Evolutionary conservation across 2,329 filamentous ascomycete species (phyloP).

Genomic region (Epichloe uncinata): DNA sequence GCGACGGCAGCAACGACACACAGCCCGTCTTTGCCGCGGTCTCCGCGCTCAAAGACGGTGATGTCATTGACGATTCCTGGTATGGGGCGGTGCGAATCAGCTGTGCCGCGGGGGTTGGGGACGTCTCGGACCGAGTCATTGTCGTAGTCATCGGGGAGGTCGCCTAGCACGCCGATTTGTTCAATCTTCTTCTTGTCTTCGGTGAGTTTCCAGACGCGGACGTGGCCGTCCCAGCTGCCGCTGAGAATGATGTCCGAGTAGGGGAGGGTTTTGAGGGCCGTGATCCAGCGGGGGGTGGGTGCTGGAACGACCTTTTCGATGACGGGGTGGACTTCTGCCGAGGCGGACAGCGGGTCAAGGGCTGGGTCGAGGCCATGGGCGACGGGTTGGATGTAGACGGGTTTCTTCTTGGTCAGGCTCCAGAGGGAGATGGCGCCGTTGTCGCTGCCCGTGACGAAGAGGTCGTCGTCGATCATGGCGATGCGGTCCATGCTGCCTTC

Average conservation of each 20-base stretch:
- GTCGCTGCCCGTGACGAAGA: constrained; percentile 87
- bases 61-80: constrained; percentile 82
- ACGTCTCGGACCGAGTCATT: constrained; percentile 13
- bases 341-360: constrained; percentile 53
- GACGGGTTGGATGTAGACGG: constrained; percentile 62
- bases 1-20: constrained; percentile 78
- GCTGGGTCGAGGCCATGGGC: constrained; percentile 77
- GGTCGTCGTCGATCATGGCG: constrained; percentile 75
- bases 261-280: constrained; percentile 71
- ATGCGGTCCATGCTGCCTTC: constrained; percentile 87
- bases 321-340: constrained; percentile 55
- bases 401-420: constrained; percentile 90
- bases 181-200: constrained; percentile 73
- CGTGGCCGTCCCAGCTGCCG: constrained; percentile 80
- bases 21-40: constrained; percentile 60
- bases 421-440: constrained; percentile 79
- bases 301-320: constrained; percentile 41
- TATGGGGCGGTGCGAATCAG: constrained; percentile 22
- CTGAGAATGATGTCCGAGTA: constrained; percentile 84
- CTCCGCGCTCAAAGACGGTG: constrained; percentile 72
- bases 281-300: constrained; percentile 71
- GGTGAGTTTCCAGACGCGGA: constrained; percentile 74
- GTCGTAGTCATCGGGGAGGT: constrained; percentile 17
- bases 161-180: constrained; percentile 52
- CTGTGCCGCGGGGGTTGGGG: constrained; percentile 2